phyloP scores from a whole-genome alignment of 2,329 filamentous ascomycete species.

The Didymellaceae sp. region DNA sequence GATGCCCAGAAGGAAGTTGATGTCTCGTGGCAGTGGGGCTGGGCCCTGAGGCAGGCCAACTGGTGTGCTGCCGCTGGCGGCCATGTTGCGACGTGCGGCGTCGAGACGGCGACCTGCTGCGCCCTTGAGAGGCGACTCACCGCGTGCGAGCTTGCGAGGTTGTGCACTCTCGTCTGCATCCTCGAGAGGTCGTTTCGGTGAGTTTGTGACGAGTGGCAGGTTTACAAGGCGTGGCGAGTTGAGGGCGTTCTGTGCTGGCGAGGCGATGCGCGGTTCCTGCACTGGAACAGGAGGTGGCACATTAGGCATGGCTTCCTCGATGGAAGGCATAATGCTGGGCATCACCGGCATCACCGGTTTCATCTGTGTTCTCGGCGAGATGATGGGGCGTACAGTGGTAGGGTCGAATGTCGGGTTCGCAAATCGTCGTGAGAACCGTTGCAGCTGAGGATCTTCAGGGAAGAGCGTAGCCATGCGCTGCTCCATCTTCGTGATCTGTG shows the following conservation, averaged over 20 bases:
- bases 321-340: conserved; percentile 53
- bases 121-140: conserved; percentile 91
- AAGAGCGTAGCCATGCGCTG: conserved; percentile 93
- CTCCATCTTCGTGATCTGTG: conserved; percentile 89
- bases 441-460: conserved; percentile 80
- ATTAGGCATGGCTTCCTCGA: conserved; percentile 37
- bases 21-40: conserved; percentile 73
- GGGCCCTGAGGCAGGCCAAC: conserved; percentile 47
- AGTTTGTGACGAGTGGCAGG: conserved; percentile 41
- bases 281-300: conserved; percentile 26
- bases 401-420: conserved; percentile 75
- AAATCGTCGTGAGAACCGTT: conserved; percentile 78
- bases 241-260: conserved; percentile 27
- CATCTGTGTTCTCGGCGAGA: conserved; percentile 82
- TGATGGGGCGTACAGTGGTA: conserved; percentile 77
- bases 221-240: conserved; percentile 42
- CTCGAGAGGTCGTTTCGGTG: conserved; percentile 56
- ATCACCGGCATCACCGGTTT: conserved; percentile 51
- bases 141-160: conserved; percentile 84
- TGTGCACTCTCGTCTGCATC: conserved; percentile 76
- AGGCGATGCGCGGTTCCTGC: conserved; percentile 33
- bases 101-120: conserved; percentile 85
- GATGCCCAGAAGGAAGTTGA: conserved; percentile 65
- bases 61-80: conserved; percentile 37
- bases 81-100: conserved; percentile 65